phyloP scores from a whole-genome alignment of 2,329 filamentous ascomycete species.

The Myriangium duriaei region DNA sequence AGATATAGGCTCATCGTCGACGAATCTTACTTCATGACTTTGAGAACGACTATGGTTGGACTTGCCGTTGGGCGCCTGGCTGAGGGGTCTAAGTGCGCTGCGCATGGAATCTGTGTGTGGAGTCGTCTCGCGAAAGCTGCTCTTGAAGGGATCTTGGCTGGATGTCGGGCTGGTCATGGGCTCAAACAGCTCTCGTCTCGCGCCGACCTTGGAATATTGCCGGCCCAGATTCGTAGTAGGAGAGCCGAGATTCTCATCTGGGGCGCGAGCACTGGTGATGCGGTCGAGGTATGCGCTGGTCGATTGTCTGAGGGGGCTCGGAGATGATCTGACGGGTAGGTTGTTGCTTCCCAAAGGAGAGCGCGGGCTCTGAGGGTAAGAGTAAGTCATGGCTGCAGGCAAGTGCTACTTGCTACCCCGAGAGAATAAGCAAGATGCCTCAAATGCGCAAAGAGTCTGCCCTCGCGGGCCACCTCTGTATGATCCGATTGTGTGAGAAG shows the following conservation, averaged over 20 bases:
- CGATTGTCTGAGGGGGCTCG: constrained; percentile 9
- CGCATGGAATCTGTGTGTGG: constrained; percentile 11
- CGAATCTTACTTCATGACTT: constrained; percentile 14
- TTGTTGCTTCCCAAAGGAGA: constrained; percentile 9
- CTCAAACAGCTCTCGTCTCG: constrained; percentile 8
- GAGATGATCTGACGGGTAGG: constrained; percentile 8
- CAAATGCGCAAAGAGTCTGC: constrained; percentile 2
- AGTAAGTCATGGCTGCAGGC: constrained; percentile 8
- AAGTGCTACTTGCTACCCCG: too few relatives aligned
- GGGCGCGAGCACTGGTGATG: background rate
- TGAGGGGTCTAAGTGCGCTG: constrained; percentile 11
- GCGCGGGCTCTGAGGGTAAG: constrained; percentile 7
- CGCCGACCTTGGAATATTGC: constrained; percentile 7
- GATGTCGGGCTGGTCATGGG: constrained; percentile 6
- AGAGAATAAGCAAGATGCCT: too few relatives aligned
- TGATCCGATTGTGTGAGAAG: background rate
- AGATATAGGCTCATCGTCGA: constrained; percentile 13
- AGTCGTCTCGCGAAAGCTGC: background rate
- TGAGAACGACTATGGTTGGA: constrained; percentile 9
- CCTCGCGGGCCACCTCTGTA: constrained; percentile 3
- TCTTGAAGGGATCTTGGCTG: background rate
- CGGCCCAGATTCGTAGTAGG: constrained; percentile 1
- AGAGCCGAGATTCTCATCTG: constrained; percentile 5
- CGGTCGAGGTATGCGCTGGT: constrained; percentile 7
- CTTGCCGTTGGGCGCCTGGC: constrained; percentile 11